phyloP scores from a whole-genome alignment of 2,329 filamentous ascomycete genomes.

The Talaromyces albobiverticillius region DNA sequence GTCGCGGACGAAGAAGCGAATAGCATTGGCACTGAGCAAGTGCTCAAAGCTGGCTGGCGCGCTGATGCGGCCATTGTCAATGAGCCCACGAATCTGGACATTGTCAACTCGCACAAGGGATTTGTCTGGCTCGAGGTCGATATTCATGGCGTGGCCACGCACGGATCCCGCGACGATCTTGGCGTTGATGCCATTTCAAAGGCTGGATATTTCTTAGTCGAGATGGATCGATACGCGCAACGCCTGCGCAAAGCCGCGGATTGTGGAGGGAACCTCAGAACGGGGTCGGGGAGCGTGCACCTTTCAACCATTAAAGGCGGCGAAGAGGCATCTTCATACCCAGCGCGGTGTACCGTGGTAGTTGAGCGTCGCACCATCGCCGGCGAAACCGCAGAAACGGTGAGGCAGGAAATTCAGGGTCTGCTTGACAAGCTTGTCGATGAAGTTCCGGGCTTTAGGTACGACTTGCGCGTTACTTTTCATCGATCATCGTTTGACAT shows the following conservation, averaged over 20 bases:
- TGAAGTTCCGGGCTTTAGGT: conserved; percentile 39
- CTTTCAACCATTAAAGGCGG: conserved; percentile 53
- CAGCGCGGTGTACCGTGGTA: conserved; percentile 47
- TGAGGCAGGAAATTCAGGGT: conserved; percentile 37
- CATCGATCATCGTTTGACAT: conserved; percentile 45
- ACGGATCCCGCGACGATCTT: conserved; percentile 37
- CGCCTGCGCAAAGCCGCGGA: conserved; percentile 26
- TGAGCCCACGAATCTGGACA: background rate
- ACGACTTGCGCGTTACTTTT: conserved; percentile 39
- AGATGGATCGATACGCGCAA: conserved; percentile 43
- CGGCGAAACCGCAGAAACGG: conserved; percentile 38
- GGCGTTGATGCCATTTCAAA: conserved; percentile 52
- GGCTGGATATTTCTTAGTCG: conserved; percentile 47
- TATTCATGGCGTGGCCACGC: conserved; percentile 33
- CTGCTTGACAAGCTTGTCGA: conserved; percentile 35
- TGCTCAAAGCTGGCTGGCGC: conserved; percentile 52
- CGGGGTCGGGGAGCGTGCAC: conserved; percentile 40
- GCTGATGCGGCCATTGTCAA: conserved; percentile 49
- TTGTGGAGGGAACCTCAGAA: conserved; percentile 9
- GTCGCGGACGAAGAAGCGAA: conserved; percentile 55
- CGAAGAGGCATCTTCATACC: conserved; percentile 53
- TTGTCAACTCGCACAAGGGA: conserved; percentile 44
- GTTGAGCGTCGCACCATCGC: conserved; percentile 51
- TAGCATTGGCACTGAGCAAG: conserved; percentile 51
- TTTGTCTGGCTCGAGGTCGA: conserved; percentile 41